Conservation (phyloP, 179 eudicot genomes). For the Pouteria campechiana region DNA sequence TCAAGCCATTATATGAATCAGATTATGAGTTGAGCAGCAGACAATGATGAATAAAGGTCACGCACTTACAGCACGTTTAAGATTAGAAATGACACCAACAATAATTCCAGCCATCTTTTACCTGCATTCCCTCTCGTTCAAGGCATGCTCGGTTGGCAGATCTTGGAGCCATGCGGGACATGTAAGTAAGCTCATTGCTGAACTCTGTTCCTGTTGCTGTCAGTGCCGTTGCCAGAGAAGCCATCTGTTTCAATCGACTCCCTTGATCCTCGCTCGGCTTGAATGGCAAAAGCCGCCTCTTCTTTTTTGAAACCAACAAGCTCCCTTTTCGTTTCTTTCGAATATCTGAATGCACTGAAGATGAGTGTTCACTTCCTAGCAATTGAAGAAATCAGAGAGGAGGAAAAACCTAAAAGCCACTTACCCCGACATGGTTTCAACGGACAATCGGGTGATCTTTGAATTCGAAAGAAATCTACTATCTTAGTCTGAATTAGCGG, state of each 20-base stretch:
- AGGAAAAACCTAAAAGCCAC: not conserved
- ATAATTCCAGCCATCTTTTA: no score
- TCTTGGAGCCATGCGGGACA: conserved; percentile 76
- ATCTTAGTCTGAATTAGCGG: conserved; percentile 95
- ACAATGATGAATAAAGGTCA: no score
- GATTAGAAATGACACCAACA: no score
- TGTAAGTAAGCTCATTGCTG: conserved; percentile 74
- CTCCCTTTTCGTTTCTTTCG: conserved; percentile 45
- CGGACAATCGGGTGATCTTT: conserved; percentile 29
- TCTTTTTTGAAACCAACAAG: conserved; percentile 50
- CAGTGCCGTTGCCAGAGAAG: conserved; percentile 85
- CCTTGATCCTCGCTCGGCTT: conserved; percentile 55
- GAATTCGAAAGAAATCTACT: conserved; percentile 85
- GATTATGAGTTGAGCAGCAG: no score
- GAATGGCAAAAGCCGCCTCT: conserved; percentile 71
- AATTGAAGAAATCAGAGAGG: not conserved
- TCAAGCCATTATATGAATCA: no score
- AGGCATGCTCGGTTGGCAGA: conserved; percentile 62
- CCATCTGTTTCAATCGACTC: conserved; percentile 80
- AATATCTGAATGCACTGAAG: conserved; percentile 17
- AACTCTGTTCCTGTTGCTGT: conserved; percentile 61
- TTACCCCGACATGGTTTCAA: conserved; percentile 42
- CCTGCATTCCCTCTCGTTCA: conserved; percentile 93
- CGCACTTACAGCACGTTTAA: no score
- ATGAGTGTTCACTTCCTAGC: not conserved